phyloP scores from a whole-genome alignment of 1,284 basidiomycete genomes.

The Rhodotorula sp. region DNA sequence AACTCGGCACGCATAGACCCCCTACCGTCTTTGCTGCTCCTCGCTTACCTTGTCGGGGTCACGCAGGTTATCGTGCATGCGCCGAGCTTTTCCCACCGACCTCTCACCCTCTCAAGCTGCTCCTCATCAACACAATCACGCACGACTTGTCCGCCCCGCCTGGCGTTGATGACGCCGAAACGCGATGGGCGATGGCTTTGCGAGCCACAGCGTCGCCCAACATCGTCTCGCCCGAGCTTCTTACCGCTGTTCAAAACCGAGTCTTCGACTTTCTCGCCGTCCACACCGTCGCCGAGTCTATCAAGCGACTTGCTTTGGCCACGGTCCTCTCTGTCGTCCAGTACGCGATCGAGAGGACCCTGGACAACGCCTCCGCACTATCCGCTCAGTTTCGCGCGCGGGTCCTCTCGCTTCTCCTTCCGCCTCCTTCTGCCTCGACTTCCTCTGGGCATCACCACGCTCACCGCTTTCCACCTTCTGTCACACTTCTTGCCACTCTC shows the following conservation, averaged over 20 bases:
- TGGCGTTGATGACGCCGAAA: neutral
- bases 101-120: slow-evolving; percentile 18
- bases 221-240: slow-evolving; percentile 15
- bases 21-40: too few species aligned
- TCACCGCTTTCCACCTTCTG: neutral
- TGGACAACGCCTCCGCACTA: neutral
- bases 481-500: slow-evolving; percentile 5
- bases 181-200: slow-evolving; percentile 6
- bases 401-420: neutral
- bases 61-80: slow-evolving; percentile 26
- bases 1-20: neutral
- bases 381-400: neutral
- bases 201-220: slow-evolving; percentile 8
- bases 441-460: neutral
- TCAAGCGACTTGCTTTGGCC: too few species aligned
- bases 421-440: neutral
- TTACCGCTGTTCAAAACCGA: slow-evolving; percentile 14
- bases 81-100: slow-evolving; percentile 20
- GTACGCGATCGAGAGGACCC: accelerated
- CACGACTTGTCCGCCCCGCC: slow-evolving; percentile 19
- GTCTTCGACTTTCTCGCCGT: slow-evolving; percentile 15
- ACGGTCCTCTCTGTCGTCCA: neutral
- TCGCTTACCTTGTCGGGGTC: neutral
- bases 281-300: too few species aligned
- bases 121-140: neutral